Conservation (phyloP, 176 grass and related monocot species). For the Oryza rufipogon region DNA sequence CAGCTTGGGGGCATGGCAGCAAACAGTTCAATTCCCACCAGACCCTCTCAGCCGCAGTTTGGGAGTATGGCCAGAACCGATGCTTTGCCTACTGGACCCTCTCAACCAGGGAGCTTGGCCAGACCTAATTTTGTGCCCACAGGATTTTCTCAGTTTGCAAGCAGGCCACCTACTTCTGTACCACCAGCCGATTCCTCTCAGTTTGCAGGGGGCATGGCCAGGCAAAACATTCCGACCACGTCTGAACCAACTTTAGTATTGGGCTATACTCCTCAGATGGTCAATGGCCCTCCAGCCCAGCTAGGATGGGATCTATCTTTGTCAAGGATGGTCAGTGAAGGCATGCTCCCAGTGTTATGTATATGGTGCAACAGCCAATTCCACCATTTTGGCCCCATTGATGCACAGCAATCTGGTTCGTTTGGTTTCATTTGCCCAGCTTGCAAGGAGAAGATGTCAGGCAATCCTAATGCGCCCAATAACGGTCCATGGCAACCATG, state of each 20-base stretch:
- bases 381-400: constrained; percentile 54
- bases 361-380: constrained; percentile 80
- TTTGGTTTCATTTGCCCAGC: constrained; percentile 75
- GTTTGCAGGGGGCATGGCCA: constrained; percentile 33
- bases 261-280: constrained; percentile 60
- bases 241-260: constrained; percentile 60
- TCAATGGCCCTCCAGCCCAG: constrained; percentile 48
- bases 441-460: constrained; percentile 76
- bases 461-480: constrained; percentile 42
- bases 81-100: constrained; percentile 41
- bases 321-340: constrained; percentile 48
- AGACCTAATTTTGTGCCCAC: constrained; percentile 34
- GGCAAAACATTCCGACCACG: constrained; percentile 39
- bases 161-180: constrained; percentile 42
- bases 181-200: constrained; percentile 49
- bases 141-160: constrained; percentile 49
- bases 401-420: constrained; percentile 53
- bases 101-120: constrained; percentile 40
- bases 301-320: constrained; percentile 73
- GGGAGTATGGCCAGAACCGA: constrained; percentile 19
- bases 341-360: constrained; percentile 54
- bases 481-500: constrained; percentile 53
- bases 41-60: constrained; percentile 48
- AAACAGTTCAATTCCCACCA: constrained; percentile 46
- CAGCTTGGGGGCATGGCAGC: constrained; percentile 40